phyloP scores from a whole-genome alignment of 768 basidiomycete species.

The Suillus occidentalis region DNA sequence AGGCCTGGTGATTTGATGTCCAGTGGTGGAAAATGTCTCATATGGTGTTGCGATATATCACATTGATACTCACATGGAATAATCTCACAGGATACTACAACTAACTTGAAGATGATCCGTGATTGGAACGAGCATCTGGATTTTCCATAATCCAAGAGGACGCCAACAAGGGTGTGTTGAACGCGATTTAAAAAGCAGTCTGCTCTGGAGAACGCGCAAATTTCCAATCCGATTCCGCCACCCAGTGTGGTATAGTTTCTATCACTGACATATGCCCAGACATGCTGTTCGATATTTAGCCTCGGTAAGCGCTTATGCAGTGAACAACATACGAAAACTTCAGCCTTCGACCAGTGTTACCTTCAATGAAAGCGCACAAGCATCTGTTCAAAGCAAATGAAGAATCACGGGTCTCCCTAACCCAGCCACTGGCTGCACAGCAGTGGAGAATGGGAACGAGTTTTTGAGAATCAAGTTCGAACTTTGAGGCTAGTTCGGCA shows the following conservation, averaged over 20 bases:
- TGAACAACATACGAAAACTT: conserved; percentile 10
- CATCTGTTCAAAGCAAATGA: conserved; percentile 21
- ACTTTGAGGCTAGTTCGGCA: not conserved
- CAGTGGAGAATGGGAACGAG: conserved; percentile 15
- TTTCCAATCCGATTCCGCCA: conserved; percentile 21
- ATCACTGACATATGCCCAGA: conserved; percentile 17
- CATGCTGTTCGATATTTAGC: conserved; percentile 9
- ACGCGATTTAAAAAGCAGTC: conserved; percentile 40
- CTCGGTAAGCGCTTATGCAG: not conserved
- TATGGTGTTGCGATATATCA: not conserved
- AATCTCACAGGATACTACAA: not conserved
- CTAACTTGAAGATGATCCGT: not conserved
- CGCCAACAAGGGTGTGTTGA: conserved; percentile 29
- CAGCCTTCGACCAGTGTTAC: conserved; percentile 16
- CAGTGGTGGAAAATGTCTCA: too few species aligned
- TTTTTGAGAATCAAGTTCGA: not conserved
- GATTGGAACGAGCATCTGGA: conserved; percentile 10
- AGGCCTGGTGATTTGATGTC: too few species aligned
- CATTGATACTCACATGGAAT: not conserved
- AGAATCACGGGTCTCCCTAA: conserved; percentile 18
- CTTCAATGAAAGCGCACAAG: conserved; percentile 13
- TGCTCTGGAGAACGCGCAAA: conserved; percentile 14
- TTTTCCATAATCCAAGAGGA: not conserved
- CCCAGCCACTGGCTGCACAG: conserved; percentile 18
- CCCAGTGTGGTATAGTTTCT: conserved; percentile 8